Percentiles rank a stretch among this genome's conserved stretches.
Conservation (phyloP, 2,329 filamentous ascomycete genomes). For the Epichloe festucae region DNA sequence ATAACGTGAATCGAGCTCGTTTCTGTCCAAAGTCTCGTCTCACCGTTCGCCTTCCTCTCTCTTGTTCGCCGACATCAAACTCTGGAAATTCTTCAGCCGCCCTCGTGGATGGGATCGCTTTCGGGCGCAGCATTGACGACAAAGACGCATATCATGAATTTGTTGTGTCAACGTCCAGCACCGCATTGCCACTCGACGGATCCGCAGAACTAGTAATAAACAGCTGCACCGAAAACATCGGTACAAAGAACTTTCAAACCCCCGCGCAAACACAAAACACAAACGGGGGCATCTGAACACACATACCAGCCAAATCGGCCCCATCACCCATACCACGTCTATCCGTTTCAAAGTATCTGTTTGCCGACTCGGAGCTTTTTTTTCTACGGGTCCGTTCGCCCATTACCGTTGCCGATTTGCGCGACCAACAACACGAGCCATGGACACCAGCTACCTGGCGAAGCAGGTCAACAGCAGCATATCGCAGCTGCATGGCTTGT, state of each 20-base stretch:
- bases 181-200: neutral
- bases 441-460: slow-evolving; percentile 86
- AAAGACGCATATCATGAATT: slow-evolving; percentile 1
- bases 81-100: neutral
- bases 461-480: slow-evolving; percentile 95
- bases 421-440: slow-evolving; percentile 21
- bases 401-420: neutral
- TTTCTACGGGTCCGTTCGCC: neutral
- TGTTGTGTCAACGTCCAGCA: neutral
- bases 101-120: neutral
- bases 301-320: neutral
- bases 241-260: neutral
- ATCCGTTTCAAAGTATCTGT: neutral
- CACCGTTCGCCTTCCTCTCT: neutral
- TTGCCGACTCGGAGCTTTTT: neutral
- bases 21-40: neutral
- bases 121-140: neutral
- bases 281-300: neutral
- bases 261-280: neutral
- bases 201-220: neutral
- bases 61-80: neutral
- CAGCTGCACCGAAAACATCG: neutral
- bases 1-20: neutral
- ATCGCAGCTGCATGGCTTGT: slow-evolving; percentile 81
- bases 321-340: neutral